These are phyloP conservation scores for Aquilaria yunnanensis DNA, from an alignment of 345 rosid genomes.

Conservation along the genomic window DNA sequence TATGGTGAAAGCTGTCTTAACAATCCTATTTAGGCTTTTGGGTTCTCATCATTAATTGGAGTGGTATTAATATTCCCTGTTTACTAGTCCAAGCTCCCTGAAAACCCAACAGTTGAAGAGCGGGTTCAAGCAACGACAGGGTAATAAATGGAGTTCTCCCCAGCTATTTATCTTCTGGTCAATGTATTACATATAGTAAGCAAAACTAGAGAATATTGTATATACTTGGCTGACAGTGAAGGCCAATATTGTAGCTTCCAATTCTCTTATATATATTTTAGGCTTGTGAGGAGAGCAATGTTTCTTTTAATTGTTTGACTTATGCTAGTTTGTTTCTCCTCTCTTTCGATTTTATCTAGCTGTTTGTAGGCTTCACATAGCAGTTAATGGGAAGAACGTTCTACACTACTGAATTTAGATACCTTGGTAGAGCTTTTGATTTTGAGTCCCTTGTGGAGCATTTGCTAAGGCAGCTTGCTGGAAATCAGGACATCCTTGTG, in stretches of 20 bases:
- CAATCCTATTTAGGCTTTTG: constrained; percentile 80
- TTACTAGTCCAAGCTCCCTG: constrained; percentile 79
- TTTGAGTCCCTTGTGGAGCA: constrained; percentile 98
- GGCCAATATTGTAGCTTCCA: no score
- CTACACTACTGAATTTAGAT: constrained; percentile 37
- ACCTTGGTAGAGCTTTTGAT: constrained; percentile 98
- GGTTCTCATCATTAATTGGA: constrained; percentile 87
- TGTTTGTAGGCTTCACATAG: background rate
- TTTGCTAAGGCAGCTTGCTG: constrained; percentile 94
- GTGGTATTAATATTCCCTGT: constrained; percentile 97
- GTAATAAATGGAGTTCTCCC: constrained; percentile 21
- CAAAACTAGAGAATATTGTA: no score
- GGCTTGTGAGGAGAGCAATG: no score
- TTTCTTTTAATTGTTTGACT: background rate
- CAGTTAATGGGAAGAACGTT: constrained; percentile 4
- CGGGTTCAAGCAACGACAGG: constrained; percentile 89
- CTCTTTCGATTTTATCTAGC: background rate
- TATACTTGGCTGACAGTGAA: no score
- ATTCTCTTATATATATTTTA: no score
- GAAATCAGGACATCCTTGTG: constrained; percentile 88
- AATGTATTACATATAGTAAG: no score
- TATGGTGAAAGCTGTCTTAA: constrained; percentile 90
- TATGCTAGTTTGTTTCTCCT: background rate
- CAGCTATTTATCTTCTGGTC: no score
- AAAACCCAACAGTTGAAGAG: constrained; percentile 48